phyloP scores from a whole-genome alignment of 1,284 basidiomycete genomes.

The Apiotrichum montevideense region DNA sequence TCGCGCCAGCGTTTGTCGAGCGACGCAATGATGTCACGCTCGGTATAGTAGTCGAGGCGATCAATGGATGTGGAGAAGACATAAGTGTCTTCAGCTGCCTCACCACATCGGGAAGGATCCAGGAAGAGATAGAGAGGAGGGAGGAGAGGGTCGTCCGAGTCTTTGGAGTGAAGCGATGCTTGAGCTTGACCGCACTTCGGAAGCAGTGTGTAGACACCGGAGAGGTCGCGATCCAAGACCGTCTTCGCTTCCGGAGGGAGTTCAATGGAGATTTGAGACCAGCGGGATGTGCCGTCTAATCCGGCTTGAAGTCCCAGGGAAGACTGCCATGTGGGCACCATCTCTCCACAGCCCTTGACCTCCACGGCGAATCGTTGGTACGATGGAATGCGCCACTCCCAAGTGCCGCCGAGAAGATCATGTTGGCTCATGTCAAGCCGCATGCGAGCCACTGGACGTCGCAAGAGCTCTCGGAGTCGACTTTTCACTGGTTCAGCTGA shows the following conservation, averaged over 20 bases:
- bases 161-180: conserved; percentile 61
- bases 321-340: conserved; percentile 78
- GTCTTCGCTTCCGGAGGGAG: conserved; percentile 53
- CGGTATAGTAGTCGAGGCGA: conserved; percentile 71
- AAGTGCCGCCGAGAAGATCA: conserved; percentile 61
- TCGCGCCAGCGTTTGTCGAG: conserved; percentile 72
- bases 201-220: conserved; percentile 70
- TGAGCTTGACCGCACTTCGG: conserved; percentile 87
- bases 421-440: conserved; percentile 42
- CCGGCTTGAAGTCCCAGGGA: conserved; percentile 69
- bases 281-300: conserved; percentile 62
- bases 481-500: conserved; percentile 68
- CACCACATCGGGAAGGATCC: conserved; percentile 74
- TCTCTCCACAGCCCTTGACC: conserved; percentile 62
- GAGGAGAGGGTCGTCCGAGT: conserved; percentile 44
- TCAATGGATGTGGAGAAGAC: conserved; percentile 73
- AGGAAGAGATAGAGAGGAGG: conserved; percentile 74
- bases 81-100: conserved; percentile 64
- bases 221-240: conserved; percentile 70
- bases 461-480: conserved; percentile 66
- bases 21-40: conserved; percentile 65
- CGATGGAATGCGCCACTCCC: conserved; percentile 76
- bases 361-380: conserved; percentile 55
- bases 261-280: conserved; percentile 60
- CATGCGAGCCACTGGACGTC: conserved; percentile 72